These are phyloP conservation scores for Trichoderma simmonsii DNA, from an alignment of 2,329 filamentous ascomycete species.

Conservation along the genomic window DNA sequence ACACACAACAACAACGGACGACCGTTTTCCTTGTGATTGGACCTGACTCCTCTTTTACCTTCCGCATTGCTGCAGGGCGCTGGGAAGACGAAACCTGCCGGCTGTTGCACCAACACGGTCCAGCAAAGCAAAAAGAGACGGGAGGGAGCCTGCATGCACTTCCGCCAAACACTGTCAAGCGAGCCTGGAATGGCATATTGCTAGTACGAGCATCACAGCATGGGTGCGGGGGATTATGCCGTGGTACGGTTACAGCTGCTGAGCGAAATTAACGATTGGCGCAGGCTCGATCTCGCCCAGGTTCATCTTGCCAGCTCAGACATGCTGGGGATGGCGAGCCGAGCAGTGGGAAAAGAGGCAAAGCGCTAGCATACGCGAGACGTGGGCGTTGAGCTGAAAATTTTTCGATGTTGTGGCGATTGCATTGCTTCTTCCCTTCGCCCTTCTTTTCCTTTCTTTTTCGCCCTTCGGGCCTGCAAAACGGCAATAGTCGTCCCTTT, in stretches of 20 bases:
- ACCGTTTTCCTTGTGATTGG: not conserved
- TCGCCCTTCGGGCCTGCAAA: not conserved
- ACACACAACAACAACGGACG: not conserved
- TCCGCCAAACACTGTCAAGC: not conserved
- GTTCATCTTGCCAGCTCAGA: not conserved
- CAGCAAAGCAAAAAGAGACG: not conserved
- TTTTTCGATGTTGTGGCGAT: not conserved
- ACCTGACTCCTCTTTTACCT: not conserved
- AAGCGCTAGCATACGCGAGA: constrained; percentile 7
- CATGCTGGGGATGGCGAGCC: not conserved
- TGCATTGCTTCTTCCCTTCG: constrained; percentile 4
- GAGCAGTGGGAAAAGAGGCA: not conserved
- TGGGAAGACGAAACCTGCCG: not conserved
- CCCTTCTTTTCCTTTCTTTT: not conserved
- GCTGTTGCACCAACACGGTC: not conserved
- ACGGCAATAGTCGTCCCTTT: not conserved
- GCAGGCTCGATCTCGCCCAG: not conserved
- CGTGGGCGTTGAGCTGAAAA: not conserved
- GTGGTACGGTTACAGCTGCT: not conserved
- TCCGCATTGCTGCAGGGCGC: not conserved
- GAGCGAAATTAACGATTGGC: constrained; percentile 11
- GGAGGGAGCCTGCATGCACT: constrained; percentile 10
- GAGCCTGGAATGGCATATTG: not conserved
- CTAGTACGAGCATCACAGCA: not conserved
- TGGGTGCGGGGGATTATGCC: not conserved